These are phyloP conservation scores for Botryobasidium botryosum DNA, from an alignment of 768 basidiomycete species.

Conservation along the genomic window DNA sequence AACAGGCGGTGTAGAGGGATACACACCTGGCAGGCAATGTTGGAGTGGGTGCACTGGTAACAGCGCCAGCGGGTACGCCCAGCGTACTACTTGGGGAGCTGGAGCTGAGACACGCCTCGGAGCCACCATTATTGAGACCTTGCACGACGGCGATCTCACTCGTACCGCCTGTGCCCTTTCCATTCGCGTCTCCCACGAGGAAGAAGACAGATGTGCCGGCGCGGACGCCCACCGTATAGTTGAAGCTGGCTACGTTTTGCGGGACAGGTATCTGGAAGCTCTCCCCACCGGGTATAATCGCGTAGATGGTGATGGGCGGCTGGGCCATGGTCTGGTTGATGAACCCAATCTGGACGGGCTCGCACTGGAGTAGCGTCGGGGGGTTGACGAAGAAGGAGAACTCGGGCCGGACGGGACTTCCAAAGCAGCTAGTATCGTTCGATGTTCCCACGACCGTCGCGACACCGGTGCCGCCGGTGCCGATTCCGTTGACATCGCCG, in stretches of 20 bases:
- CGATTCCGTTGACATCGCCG: slow-evolving; percentile 10
- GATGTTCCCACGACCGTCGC: not conserved
- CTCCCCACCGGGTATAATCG: slow-evolving; percentile 9
- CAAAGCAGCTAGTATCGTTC: not conserved
- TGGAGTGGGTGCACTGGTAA: slow-evolving; percentile 3
- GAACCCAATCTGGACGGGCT: no score
- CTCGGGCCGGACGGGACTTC: slow-evolving; percentile 6
- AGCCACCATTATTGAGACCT: no score
- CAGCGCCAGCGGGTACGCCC: slow-evolving; percentile 8
- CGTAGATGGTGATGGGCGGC: slow-evolving; percentile 5
- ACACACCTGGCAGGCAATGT: not conserved
- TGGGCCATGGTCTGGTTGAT: slow-evolving; percentile 5
- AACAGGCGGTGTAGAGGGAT: not conserved
- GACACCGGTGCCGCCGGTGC: slow-evolving; percentile 10
- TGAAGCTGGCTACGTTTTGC: not conserved
- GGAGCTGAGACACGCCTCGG: slow-evolving; percentile 7
- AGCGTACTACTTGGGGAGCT: slow-evolving; percentile 7
- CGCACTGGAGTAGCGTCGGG: slow-evolving; percentile 8
- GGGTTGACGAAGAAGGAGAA: slow-evolving; percentile 11
- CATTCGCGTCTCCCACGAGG: slow-evolving; percentile 7
- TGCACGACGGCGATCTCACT: slow-evolving; percentile 1
- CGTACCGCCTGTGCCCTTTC: slow-evolving; percentile 10
- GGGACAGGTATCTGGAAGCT: slow-evolving; percentile 6
- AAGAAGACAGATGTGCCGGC: slow-evolving; percentile 9
- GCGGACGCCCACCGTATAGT: slow-evolving; percentile 7